Percentiles rank a stretch among this genome's conserved stretches.
Conservation (phyloP, 139 green algal species). For the Pseudopediastrum boryanum region DNA sequence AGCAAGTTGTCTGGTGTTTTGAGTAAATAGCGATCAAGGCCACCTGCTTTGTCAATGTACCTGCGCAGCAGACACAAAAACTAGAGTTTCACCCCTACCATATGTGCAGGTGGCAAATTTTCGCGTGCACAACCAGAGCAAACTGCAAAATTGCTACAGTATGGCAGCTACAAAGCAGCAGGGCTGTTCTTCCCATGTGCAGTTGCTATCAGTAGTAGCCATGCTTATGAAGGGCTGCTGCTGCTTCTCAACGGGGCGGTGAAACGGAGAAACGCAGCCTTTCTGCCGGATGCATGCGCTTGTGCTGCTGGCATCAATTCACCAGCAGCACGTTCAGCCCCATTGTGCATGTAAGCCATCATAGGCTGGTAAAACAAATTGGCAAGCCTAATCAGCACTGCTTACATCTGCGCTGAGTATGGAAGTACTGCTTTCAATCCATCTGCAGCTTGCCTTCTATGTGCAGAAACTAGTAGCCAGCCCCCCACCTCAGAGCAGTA, state of each 20-base stretch:
- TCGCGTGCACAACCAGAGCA: neutral
- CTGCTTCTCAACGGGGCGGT: neutral
- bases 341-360: no score
- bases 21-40: slow-evolving; percentile 86
- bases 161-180: neutral
- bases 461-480: neutral
- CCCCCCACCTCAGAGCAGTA: slow-evolving; percentile 65
- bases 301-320: no score
- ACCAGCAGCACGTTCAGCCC: no score
- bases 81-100: neutral
- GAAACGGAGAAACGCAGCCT: no score
- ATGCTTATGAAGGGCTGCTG: neutral
- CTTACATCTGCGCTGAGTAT: neutral
- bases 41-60: slow-evolving; percentile 84
- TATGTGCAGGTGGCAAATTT: neutral
- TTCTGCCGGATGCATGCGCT: no score
- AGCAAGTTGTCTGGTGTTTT: slow-evolving; percentile 72
- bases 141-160: neutral
- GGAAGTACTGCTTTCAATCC: neutral
- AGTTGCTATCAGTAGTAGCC: neutral
- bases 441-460: neutral
- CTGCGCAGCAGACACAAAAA: slow-evolving; percentile 38
- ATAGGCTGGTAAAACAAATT: no score
- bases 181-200: neutral
- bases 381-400: no score